These are phyloP conservation scores for Colletotrichum sp. DNA, from an alignment of 2,329 filamentous ascomycete genomes.

Conservation along the genomic window DNA sequence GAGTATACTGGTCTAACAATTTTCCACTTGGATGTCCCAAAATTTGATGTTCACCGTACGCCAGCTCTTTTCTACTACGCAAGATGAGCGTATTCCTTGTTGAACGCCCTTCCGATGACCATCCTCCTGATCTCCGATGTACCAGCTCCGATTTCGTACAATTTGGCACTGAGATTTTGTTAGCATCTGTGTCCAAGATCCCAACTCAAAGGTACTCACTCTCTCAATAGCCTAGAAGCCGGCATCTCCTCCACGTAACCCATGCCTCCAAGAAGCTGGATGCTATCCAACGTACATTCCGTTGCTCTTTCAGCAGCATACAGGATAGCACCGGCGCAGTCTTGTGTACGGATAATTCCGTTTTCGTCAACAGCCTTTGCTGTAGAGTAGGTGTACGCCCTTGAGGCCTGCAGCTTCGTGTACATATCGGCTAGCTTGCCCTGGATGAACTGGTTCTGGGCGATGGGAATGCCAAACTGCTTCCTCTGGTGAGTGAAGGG, in stretches of 20 bases:
- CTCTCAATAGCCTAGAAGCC: conserved; percentile 81
- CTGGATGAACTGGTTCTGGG: conserved; percentile 91
- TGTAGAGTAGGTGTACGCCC: conserved; percentile 87
- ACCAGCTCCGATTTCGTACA: conserved; percentile 97
- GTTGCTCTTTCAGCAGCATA: conserved; percentile 92
- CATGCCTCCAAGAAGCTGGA: conserved; percentile 93
- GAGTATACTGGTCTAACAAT: not conserved
- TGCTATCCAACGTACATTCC: conserved; percentile 84
- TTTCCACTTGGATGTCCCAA: not conserved
- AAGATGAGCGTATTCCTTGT: conserved; percentile 73
- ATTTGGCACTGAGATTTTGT: conserved; percentile 58
- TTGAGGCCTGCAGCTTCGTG: conserved; percentile 83
- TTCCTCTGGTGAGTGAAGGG: conserved; percentile 89
- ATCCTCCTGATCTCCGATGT: conserved; percentile 94
- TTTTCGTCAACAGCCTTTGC: conserved; percentile 81
- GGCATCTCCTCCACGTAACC: conserved; percentile 96
- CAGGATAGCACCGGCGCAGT: conserved; percentile 92
- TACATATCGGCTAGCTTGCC: conserved; percentile 97
- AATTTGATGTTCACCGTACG: not conserved
- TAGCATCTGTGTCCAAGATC: conserved; percentile 28
- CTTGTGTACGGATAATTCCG: conserved; percentile 78
- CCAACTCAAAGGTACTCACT: no score
- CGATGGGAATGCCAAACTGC: conserved; percentile 88
- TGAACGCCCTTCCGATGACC: conserved; percentile 92
- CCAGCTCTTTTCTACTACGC: not conserved